Percentiles rank a stretch among this genome's conserved stretches.
Evolutionary conservation across 139 green algal genomes (phyloP).

Genomic region (Auxenochlorella pyrenoidosa): DNA sequence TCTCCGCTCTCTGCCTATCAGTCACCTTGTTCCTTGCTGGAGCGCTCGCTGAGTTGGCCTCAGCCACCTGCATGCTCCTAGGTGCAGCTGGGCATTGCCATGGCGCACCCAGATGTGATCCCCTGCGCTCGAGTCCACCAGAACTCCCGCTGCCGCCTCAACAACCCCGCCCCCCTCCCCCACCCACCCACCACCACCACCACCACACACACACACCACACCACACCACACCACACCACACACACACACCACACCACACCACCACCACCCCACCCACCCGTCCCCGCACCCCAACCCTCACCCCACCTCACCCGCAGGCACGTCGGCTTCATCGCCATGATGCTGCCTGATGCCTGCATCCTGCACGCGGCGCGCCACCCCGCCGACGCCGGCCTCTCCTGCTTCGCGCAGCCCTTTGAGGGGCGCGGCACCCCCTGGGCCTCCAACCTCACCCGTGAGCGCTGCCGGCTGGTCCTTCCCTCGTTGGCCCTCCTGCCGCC

Average conservation of each 20-base stretch:
- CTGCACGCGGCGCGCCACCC: constrained; percentile 74
- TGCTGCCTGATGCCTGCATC: constrained; percentile 74
- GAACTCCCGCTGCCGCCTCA: too few relatives aligned
- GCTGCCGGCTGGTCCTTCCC: background rate
- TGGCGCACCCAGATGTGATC: too few relatives aligned
- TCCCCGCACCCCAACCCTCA: background rate
- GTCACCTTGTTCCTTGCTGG: too few relatives aligned
- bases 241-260: background rate
- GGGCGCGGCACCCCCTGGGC: constrained; percentile 68
- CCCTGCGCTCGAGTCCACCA: too few relatives aligned
- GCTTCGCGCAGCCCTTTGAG: constrained; percentile 81
- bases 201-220: too few relatives aligned
- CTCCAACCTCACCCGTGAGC: constrained; percentile 54
- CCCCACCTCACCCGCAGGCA: background rate
- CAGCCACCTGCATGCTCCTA: too few relatives aligned
- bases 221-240: too few relatives aligned
- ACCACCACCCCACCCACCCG: background rate
- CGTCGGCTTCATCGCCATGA: constrained; percentile 75
- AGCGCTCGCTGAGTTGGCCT: too few relatives aligned
- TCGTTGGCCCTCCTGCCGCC: background rate
- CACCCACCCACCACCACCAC: too few relatives aligned
- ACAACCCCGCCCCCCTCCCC: too few relatives aligned
- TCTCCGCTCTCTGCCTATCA: too few relatives aligned
- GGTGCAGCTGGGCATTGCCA: too few relatives aligned
- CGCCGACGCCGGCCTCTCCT: constrained; percentile 74